phyloP scores from a whole-genome alignment of 495 filamentous ascomycete genomes.

The Neurospora pannonica region DNA sequence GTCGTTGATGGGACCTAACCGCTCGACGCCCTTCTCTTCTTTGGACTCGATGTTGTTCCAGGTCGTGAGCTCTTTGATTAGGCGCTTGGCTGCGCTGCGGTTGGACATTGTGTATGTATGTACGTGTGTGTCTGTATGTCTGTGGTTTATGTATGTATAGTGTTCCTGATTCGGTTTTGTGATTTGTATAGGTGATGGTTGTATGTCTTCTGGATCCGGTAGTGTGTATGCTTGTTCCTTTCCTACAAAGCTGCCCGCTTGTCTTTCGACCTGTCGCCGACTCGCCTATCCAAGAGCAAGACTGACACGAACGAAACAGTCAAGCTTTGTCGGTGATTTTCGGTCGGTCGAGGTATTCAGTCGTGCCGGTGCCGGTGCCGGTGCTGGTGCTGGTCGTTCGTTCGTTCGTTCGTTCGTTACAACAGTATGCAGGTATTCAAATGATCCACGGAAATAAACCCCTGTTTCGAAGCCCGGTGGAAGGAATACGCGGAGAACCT shows the following conservation, averaged over 20 bases:
- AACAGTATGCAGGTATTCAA: background rate
- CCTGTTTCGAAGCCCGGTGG: background rate
- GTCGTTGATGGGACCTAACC: constrained; percentile 60
- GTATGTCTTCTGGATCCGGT: background rate
- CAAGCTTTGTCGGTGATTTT: background rate
- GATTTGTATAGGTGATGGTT: background rate
- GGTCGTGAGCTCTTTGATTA: constrained; percentile 33
- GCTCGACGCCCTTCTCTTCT: constrained; percentile 37
- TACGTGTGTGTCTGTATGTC: background rate
- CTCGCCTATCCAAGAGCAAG: background rate
- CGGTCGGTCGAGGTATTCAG: background rate
- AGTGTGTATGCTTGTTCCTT: background rate
- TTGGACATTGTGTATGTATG: background rate
- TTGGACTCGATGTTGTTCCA: constrained; percentile 28
- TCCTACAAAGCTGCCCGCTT: background rate
- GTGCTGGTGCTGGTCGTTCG: background rate
- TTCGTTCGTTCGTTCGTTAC: background rate
- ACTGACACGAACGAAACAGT: background rate
- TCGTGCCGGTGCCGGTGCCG: background rate
- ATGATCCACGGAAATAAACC: background rate
- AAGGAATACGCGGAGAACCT: background rate
- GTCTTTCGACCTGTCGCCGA: background rate
- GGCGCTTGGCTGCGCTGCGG: constrained; percentile 30
- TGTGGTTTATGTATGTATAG: background rate
- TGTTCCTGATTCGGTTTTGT: background rate